Percentiles rank a stretch among this genome's conserved stretches.
Conservation (phyloP, 2,329 filamentous ascomycete genomes). For the Ilyonectria mors-panacis region DNA sequence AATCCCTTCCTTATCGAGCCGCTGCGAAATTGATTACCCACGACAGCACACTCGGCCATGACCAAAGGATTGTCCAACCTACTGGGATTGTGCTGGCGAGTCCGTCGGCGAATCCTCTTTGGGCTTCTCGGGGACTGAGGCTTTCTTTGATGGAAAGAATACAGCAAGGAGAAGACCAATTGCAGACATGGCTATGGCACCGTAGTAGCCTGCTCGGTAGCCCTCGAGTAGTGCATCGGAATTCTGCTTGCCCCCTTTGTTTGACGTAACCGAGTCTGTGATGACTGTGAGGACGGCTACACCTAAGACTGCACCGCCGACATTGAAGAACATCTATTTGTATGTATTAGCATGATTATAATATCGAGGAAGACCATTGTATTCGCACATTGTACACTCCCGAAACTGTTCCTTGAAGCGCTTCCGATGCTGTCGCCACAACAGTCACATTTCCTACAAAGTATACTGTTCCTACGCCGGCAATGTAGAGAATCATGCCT, state of each 20-base stretch:
- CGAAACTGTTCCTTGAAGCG: neutral
- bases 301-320: neutral
- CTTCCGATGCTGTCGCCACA: neutral
- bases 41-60: no score
- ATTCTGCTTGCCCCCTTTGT: neutral
- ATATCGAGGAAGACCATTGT: neutral
- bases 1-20: no score
- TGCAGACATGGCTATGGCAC: neutral
- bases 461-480: neutral
- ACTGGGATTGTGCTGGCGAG: no score
- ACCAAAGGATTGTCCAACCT: no score
- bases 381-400: neutral
- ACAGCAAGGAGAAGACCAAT: neutral
- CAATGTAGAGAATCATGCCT: neutral
- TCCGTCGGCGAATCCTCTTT: neutral
- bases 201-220: conserved; percentile 1
- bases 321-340: neutral
- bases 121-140: neutral
- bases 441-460: neutral
- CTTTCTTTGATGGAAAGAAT: neutral
- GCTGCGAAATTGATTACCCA: no score
- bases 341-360: neutral
- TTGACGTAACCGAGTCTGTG: neutral
- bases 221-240: neutral
- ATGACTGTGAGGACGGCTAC: neutral